Evolutionary conservation across 139 green algal genomes (phyloP).

Genomic region (Axilococcus clingmanii): DNA sequence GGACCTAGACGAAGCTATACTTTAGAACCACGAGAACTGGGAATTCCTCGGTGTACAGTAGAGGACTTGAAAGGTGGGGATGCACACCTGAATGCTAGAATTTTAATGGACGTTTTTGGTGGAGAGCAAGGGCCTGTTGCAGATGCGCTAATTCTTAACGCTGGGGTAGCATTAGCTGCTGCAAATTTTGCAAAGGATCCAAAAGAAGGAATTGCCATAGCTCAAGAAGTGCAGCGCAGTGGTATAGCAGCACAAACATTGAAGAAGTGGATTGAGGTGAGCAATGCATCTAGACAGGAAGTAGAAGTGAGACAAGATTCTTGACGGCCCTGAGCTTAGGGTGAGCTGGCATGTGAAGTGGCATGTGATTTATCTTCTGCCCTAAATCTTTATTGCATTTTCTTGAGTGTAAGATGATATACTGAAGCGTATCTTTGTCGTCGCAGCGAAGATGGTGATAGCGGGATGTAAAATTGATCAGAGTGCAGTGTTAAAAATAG

Average conservation of each 20-base stretch:
- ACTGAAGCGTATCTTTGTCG: too few species aligned
- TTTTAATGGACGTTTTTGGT: slow-evolving; percentile 83
- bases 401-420: too few species aligned
- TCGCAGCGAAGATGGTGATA: too few species aligned
- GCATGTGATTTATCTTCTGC: too few species aligned
- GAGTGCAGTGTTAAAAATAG: background rate
- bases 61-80: slow-evolving; percentile 89
- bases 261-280: slow-evolving; percentile 38
- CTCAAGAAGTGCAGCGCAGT: slow-evolving; percentile 42
- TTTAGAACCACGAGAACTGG: slow-evolving; percentile 71
- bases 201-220: slow-evolving; percentile 80
- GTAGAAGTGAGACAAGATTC: too few species aligned
- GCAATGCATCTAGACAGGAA: slow-evolving; percentile 20
- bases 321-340: too few species aligned
- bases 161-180: slow-evolving; percentile 82
- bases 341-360: too few species aligned
- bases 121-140: slow-evolving; percentile 74
- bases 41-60: slow-evolving; percentile 81
- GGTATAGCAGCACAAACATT: slow-evolving; percentile 43
- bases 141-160: slow-evolving; percentile 87
- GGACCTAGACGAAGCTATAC: slow-evolving; percentile 30
- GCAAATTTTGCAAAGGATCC: slow-evolving; percentile 48
- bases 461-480: too few species aligned
- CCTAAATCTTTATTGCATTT: too few species aligned
- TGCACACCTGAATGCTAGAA: slow-evolving; percentile 74